A percentile compares a stretch with the other conserved stretches of the same genome.
phyloP scores from a whole-genome alignment of 2,329 filamentous ascomycete genomes.

The Bipolaris zeicola region DNA sequence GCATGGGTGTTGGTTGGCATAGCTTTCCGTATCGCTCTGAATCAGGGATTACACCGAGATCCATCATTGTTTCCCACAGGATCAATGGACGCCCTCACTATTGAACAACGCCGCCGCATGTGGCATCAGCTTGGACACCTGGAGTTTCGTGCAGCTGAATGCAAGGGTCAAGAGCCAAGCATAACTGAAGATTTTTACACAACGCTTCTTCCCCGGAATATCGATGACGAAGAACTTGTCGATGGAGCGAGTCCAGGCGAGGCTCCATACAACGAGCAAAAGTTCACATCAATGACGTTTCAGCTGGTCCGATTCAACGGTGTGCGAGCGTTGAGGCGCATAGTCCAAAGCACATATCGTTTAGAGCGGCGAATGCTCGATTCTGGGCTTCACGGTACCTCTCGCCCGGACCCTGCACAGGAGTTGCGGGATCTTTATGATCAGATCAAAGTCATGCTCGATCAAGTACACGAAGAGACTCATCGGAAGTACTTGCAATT shows the following conservation, averaged over 20 bases:
- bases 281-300: slow-evolving; percentile 45
- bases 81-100: slow-evolving; percentile 46
- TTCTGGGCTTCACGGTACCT: slow-evolving; percentile 40
- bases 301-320: slow-evolving; percentile 45
- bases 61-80: slow-evolving; percentile 45
- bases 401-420: slow-evolving; percentile 40
- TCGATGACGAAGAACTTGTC: slow-evolving; percentile 48
- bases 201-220: slow-evolving; percentile 45
- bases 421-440: slow-evolving; percentile 44
- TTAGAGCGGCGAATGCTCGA: slow-evolving; percentile 46
- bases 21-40: slow-evolving; percentile 45
- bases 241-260: slow-evolving; percentile 42
- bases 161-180: slow-evolving; percentile 48
- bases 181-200: slow-evolving; percentile 48
- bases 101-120: slow-evolving; percentile 45
- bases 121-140: slow-evolving; percentile 49
- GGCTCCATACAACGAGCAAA: slow-evolving; percentile 40
- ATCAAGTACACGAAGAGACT: slow-evolving; percentile 43
- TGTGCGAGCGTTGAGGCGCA: slow-evolving; percentile 42
- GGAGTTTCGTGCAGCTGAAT: slow-evolving; percentile 47
- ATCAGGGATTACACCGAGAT: slow-evolving; percentile 48
- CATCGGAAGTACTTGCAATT: slow-evolving; percentile 41
- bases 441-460: slow-evolving; percentile 45
- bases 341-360: slow-evolving; percentile 47
- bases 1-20: slow-evolving; percentile 47